Evolutionary conservation across 805 yeast genomes (phyloP).

Genomic region (Grigorovia yakushimaensis): DNA sequence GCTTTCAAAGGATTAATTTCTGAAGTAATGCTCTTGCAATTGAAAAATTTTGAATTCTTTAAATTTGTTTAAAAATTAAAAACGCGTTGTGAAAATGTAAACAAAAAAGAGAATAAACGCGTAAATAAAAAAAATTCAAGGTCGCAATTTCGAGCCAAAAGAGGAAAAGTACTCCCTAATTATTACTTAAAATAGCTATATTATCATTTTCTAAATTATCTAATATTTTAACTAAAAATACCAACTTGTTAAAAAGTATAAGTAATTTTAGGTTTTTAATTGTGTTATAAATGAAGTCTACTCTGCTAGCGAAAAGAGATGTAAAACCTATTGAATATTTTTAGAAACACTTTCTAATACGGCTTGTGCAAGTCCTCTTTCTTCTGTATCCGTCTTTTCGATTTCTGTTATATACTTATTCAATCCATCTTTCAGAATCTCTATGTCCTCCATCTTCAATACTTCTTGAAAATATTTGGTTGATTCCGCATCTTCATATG

Average conservation of each 20-base stretch:
- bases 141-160: neutral
- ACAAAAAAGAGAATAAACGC: neutral
- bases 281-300: too few relatives aligned
- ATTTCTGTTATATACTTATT: neutral
- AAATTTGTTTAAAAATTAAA: too few relatives aligned
- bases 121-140: neutral
- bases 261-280: neutral
- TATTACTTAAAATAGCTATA: neutral
- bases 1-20: too few relatives aligned
- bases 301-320: neutral
- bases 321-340: neutral
- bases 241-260: neutral
- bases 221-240: too few relatives aligned
- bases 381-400: neutral
- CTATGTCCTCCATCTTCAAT: constrained; percentile 1
- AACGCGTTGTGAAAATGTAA: neutral
- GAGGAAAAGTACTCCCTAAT: neutral
- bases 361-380: neutral
- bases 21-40: too few relatives aligned
- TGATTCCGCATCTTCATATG: constrained; percentile 6
- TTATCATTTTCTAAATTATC: neutral
- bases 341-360: neutral
- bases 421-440: constrained; percentile 9
- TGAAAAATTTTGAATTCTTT: too few relatives aligned
- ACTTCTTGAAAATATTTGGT: neutral